Conservation (phyloP, 1,284 basidiomycete species). For the Leccinum pachyderme region DNA sequence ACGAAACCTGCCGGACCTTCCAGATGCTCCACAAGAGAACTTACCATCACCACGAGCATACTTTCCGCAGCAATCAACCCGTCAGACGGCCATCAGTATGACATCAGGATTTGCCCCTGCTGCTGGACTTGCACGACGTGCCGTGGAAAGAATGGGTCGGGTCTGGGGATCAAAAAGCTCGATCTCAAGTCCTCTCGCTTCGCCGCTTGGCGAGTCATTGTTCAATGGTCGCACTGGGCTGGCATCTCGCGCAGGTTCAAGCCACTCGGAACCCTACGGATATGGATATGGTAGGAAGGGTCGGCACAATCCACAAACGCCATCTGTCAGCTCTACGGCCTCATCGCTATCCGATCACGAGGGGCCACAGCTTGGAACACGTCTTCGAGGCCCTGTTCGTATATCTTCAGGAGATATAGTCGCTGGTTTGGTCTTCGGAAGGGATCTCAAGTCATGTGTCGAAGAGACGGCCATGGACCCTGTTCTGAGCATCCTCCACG, state of each 20-base stretch:
- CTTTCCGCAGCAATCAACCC: constrained; percentile 36
- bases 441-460: constrained; percentile 55
- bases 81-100: constrained; percentile 71
- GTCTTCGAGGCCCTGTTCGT: constrained; percentile 52
- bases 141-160: constrained; percentile 71
- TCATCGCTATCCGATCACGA: constrained; percentile 57
- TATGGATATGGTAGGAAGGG: constrained; percentile 30
- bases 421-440: constrained; percentile 64
- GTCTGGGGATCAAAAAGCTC: constrained; percentile 55
- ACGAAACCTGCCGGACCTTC: constrained; percentile 34
- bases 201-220: constrained; percentile 37
- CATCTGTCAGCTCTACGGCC: constrained; percentile 52
- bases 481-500: constrained; percentile 17
- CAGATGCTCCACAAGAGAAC: constrained; percentile 27
- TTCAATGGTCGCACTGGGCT: constrained; percentile 27
- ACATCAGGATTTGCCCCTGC: constrained; percentile 63
- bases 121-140: constrained; percentile 69
- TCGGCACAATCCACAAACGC: constrained; percentile 55
- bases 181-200: constrained; percentile 39
- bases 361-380: constrained; percentile 54
- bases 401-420: constrained; percentile 33
- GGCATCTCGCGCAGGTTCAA: constrained; percentile 40
- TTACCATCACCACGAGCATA: constrained; percentile 18
- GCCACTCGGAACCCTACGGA: constrained; percentile 25
- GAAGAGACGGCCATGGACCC: constrained; percentile 55